Evolutionary conservation across 129 eudicot species (phyloP), one percentile per base, ranked within the genome.

Genomic region (Sambucus nigra): DNA sequence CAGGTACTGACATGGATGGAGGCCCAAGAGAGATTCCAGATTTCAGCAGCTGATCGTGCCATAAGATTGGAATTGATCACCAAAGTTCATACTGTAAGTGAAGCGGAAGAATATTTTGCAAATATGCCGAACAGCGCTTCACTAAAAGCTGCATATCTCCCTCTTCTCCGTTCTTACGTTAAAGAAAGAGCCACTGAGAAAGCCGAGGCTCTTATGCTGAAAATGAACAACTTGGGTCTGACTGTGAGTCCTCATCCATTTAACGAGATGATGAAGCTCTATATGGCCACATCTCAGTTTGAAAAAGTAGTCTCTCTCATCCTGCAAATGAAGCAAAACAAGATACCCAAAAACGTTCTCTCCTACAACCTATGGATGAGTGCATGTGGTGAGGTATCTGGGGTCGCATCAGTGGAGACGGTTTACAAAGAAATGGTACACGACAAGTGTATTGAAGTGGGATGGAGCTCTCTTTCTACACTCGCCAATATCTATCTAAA

Each of bases 311-410:
- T 69, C 35, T 69, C 74, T 15, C 67, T 61, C 33, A 76, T 80
- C 56, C 73, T 48, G 31, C 80, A 52, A 39, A 80, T 80, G 88
- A 69, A 65, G 28, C 56, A 59, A 66, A 65, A 69, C 40, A 67
- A 58, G 26, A 76, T 76, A 21, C 74, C 82, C 33, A 51, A 28
- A 61, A 76, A 72, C 41, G 76, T 80, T 56, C 79, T 80, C 35
- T 80, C 88, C n/a, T 80, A 80, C 55, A 80, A 80, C 51, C 79
- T 76, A 54, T 80, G 88, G 88, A 80, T 80, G 83, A 65, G 42
- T 49, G 88, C 80, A 12, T 57, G 69, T 38, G 25, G 25, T 3
- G 80, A 72, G 74, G 46, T 72, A 50, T 69, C 76, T 33, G 80
- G 80, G 25, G 45, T 66, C 48, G 26, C 52, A 48, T 21, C 54